Conservation (phyloP, 2,329 filamentous ascomycete species). For the Pestalotiopsis fici region DNA sequence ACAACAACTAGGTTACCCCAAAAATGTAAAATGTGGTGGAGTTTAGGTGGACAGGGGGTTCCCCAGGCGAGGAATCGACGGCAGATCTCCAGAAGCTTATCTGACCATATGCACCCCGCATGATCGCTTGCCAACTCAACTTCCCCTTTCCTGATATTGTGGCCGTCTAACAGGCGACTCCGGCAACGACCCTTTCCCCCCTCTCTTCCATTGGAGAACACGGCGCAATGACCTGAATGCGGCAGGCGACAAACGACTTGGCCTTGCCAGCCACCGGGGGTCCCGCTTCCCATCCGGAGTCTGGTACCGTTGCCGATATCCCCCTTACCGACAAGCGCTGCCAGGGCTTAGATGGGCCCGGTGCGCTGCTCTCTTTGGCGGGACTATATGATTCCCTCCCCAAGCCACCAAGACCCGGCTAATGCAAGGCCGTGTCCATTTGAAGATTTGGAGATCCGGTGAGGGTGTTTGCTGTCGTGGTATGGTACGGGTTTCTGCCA, state of each 20-base stretch:
- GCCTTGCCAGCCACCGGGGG: neutral
- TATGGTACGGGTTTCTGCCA: too few species aligned
- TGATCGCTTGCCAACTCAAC: neutral
- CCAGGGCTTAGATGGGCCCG: neutral
- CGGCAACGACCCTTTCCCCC: neutral
- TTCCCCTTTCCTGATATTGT: neutral
- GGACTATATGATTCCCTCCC: neutral
- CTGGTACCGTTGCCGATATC: neutral
- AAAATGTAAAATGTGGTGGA: neutral
- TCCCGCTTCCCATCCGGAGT: neutral
- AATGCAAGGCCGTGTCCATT: neutral
- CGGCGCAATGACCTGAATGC: neutral
- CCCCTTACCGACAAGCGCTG: neutral
- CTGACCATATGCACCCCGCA: neutral
- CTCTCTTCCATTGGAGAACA: too few species aligned
- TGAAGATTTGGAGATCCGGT: neutral
- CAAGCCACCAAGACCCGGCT: neutral
- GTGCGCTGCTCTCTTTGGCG: neutral
- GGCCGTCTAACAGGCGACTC: neutral
- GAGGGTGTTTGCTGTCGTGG: too few species aligned
- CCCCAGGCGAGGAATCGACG: neutral
- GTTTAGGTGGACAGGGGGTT: neutral
- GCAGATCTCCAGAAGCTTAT: conserved; percentile 1
- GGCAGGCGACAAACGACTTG: neutral
- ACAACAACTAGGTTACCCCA: neutral